Evolutionary conservation across 1,284 basidiomycete species (phyloP), one percentile per base, ranked within the genome.

Genomic region (Irpex sp.): DNA sequence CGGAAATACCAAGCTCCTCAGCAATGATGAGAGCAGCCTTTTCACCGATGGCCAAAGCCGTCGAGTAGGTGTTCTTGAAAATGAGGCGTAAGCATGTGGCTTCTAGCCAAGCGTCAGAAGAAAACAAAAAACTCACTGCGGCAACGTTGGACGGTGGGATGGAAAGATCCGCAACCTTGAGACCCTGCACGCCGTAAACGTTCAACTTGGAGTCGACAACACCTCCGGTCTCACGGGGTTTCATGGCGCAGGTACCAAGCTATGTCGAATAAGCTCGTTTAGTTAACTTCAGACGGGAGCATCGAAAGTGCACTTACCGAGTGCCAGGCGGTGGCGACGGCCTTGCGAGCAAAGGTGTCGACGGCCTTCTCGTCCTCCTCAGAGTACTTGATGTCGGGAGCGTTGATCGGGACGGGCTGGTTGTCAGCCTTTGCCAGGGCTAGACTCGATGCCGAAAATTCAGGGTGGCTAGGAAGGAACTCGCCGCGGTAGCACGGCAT

Each of bases 171-270:
- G 82, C 84, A 26, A 91, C 78, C 73, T 90, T 90, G 58, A 91
- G 74, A 19, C 80, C 77, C 56, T 75, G 66, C 0, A 85, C 79
- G 5, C 87, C 88, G 67, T 90, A 88, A 1, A 90, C 87, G 69
- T 86, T 85, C 55, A 91, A 71, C 2, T 75, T 77, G 3, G 81
- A 65, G 66, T 90, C 85, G 5, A 91, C 86, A 0, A 89, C 88
- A 11, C 88, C 89, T 3, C 80, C 80, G 58, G 78, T 63, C 13
- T 81, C 79, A 26, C 82, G 79, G 0, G 83, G 77, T 69, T 85
- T 88, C 88, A 91, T 90, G 0, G 85, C 81, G 65, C 87, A 89
- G 0, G 88, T 91, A 15, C 85, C 86, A 37, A 85, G 76, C 84
- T 86, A 62, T 9, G 52, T 3, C n/a, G 9, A 21, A 2, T 57